phyloP scores from a whole-genome alignment of 345 rosid genomes.

The Populus tremula region DNA sequence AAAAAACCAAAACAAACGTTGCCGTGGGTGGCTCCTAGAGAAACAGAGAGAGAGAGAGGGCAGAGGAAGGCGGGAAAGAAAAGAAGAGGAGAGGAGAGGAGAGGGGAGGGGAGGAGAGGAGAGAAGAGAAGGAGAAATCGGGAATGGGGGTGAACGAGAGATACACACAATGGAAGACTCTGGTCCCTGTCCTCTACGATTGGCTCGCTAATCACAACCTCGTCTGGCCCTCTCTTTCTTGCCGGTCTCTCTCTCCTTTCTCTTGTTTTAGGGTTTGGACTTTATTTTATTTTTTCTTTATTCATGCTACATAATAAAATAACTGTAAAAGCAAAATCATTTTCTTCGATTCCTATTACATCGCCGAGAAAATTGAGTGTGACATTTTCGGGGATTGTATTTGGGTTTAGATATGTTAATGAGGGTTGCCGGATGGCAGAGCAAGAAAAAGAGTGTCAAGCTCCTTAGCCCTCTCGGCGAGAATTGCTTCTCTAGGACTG shows the following conservation, averaged over 20 bases:
- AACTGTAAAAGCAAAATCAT: too few relatives aligned
- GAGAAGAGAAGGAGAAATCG: constrained; percentile 14
- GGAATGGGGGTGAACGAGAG: constrained; percentile 36
- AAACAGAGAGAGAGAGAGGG: background rate
- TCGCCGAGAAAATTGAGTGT: background rate
- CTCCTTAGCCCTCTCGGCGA: too few relatives aligned
- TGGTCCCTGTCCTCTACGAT: constrained; percentile 48
- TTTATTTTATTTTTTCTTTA: background rate
- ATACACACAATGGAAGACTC: constrained; percentile 43
- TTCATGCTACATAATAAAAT: too few relatives aligned
- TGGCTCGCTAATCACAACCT: constrained; percentile 46
- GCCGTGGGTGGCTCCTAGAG: background rate
- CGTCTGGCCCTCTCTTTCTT: constrained; percentile 54
- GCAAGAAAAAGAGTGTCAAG: too few relatives aligned
- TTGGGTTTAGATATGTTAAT: too few relatives aligned
- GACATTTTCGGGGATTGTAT: too few relatives aligned
- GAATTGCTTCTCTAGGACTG: too few relatives aligned
- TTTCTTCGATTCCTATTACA: too few relatives aligned
- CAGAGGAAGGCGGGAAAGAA: too few relatives aligned
- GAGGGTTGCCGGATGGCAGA: too few relatives aligned
- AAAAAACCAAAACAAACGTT: too few relatives aligned
- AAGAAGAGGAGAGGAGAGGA: too few relatives aligned
- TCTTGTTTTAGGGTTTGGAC: constrained; percentile 12
- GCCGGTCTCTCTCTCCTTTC: constrained; percentile 34
- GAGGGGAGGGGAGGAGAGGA: background rate